Base-by-base conservation (phyloP, 106 monocot species). In the Allium fistulosum region DNA sequence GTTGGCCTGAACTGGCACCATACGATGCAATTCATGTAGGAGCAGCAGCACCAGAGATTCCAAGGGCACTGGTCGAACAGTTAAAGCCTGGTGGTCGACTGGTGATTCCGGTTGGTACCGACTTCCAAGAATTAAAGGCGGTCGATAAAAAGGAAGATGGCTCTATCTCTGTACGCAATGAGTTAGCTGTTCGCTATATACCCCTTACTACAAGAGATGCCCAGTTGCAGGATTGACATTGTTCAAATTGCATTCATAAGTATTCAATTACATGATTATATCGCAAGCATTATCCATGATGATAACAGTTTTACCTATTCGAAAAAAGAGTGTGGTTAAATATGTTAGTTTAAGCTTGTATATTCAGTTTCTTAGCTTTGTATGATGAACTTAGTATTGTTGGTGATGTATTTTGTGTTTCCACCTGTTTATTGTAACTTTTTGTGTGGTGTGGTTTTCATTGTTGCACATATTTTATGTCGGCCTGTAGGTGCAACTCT, bases 21-120 rank as follows among this genome's bases (percentile, higher is more conserved):
- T 93, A 89, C 17, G 93, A 89, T 75, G 86, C 89, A 26, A 93
- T 93, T 48, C 93, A 93, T 62, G 93, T 93, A 0, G 89, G 89
- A 11, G 93, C 93, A 17, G 93, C 93, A 17, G 93, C 93, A 7
- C 72, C 89, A 10, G 86, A 86, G 48, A 77, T 89, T 22, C 93
- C 93, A 1, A 66, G 81, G 52, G 28, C 89, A 18, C 59, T 93
- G 46, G 56, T 93, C 11, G 75, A 84, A 14, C 93, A 93, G 71
- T 67, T 93, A 73, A 93, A 93, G 53, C 93, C 89, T 5, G 89
- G 93, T 47, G 93, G 93, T 69, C 79, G 89, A 53, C 58, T 93
- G 84, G 93, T 93, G 17, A 89, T 89, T 27, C 93, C 93, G 5
- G 94, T 94, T 0, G 94, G 94, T 16, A 90, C 77, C 10, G 0